A percentile compares a stretch with the other conserved stretches of the same genome.
phyloP scores from a whole-genome alignment of 805 yeast species.

The Saccharomyces paradoxus region DNA sequence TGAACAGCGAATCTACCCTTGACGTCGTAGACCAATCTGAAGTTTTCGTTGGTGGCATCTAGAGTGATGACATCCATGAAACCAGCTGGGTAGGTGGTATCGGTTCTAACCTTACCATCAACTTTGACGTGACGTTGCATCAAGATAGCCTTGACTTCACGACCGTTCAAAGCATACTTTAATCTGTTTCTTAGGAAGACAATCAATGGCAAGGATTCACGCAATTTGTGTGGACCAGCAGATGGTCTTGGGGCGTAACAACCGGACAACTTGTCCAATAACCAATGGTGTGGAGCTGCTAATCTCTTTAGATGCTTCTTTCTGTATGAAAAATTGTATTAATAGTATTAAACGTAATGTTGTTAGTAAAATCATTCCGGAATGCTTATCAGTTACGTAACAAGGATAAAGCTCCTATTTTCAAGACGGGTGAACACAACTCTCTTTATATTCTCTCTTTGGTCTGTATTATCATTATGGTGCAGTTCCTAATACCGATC shows the following conservation, averaged over 20 bases:
- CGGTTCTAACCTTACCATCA: slow-evolving; percentile 99
- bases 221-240: slow-evolving; percentile 98
- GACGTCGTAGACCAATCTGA: slow-evolving; percentile 96
- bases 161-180: slow-evolving; percentile 97
- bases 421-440: neutral
- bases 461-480: neutral
- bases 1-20: slow-evolving; percentile 99
- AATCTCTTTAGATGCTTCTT: slow-evolving; percentile 98
- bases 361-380: neutral
- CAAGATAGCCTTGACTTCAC: slow-evolving; percentile 96
- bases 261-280: slow-evolving; percentile 99
- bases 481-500: neutral
- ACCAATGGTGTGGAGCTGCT: slow-evolving; percentile 99
- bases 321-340: slow-evolving; percentile 36
- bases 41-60: slow-evolving; percentile 98
- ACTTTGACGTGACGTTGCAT: slow-evolving; percentile 98
- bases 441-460: neutral
- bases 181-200: slow-evolving; percentile 97
- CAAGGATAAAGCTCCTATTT: neutral
- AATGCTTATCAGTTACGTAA: neutral
- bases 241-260: slow-evolving; percentile 99
- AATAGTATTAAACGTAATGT: neutral
- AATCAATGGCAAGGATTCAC: slow-evolving; percentile 95
- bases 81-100: slow-evolving; percentile 97
- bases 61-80: slow-evolving; percentile 97